Base-by-base conservation (phyloP, 2,329 filamentous ascomycete species). In the Meredithiella fracta region DNA sequence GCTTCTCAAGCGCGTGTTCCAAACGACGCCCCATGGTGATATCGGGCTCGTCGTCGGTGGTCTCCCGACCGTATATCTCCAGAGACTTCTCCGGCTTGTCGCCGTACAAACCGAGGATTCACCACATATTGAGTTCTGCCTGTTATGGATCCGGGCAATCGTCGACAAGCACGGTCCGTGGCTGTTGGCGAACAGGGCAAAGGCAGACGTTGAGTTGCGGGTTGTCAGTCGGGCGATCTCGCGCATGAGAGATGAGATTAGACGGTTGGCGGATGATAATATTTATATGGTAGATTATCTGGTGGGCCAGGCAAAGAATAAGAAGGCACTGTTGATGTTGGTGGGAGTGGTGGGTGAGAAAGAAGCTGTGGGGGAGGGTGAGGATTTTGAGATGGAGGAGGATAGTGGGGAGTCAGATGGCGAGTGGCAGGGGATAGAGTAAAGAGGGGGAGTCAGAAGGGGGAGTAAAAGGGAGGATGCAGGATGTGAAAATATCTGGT, bases 71-170 rank as follows among this genome's bases (percentile, higher is more conserved):
- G 85, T 96, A 26, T 98, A 98, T 67, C 81, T 98, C 4, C 80
- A 85, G 26, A 80, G 87, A 2, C 73, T 97, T 11, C 74, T 98
- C 52, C 84, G 88, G 49, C 94, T 95, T 61, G 85, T 97, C 5
- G 89, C 89, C 1, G 77, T 84, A 8, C 86, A 94, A 64, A 86
- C 87, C 1, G 91, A 97, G 63, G 82, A 91, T 65, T 90, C 85
- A 1, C 91, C 90, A 1, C 91, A 96, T 72, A 77, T 98, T 3
- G 92, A 98, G 69, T 94, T 97, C 69, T 94, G 92, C 64, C 72
- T 98, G 47, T 72, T 91, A 7, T 98, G 92, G 92, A 85, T 96
- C 64, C 86, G 92, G 67, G 81, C 86, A 1, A 70, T 85, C 34
- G 73, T 97, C 58, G 84, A 85, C 63, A 82, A 81, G 62, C 91